Percentiles rank a stretch among this genome's conserved stretches.
Evolutionary conservation across 2,329 filamentous ascomycete species (phyloP).

Genomic region (Aureobasidium melanogenum): DNA sequence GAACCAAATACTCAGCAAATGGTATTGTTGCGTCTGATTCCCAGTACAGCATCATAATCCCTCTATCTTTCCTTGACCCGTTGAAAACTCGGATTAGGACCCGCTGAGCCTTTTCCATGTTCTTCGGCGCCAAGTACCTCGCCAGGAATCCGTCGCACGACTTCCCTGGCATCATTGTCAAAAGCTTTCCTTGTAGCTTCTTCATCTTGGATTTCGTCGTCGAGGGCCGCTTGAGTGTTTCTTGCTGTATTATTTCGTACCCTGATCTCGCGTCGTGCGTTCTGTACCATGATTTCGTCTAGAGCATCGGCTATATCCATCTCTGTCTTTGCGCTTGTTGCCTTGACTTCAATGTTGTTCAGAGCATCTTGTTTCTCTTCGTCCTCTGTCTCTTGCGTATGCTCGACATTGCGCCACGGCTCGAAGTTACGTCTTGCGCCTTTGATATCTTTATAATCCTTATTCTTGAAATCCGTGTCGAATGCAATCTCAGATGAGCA

Average conservation of each 20-base stretch:
- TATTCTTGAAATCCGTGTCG: background rate
- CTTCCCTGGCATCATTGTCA: background rate
- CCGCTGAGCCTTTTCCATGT: background rate
- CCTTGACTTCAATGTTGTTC: background rate
- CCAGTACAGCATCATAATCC: background rate
- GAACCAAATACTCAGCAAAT: too few species aligned
- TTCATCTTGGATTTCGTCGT: background rate
- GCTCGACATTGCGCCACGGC: background rate
- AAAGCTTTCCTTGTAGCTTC: background rate
- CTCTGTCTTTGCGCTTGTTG: constrained; percentile 88
- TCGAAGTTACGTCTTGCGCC: background rate
- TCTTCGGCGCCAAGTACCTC: background rate
- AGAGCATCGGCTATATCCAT: constrained; percentile 95
- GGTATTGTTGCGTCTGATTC: background rate
- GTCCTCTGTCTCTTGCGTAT: background rate
- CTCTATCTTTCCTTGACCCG: background rate
- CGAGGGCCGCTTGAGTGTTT: background rate
- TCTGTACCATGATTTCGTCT: constrained; percentile 86
- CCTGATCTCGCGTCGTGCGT: constrained; percentile 65
- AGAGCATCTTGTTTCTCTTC: background rate
- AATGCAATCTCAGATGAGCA: background rate
- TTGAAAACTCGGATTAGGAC: background rate
- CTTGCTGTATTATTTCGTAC: constrained; percentile 35
- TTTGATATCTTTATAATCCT: too few species aligned
- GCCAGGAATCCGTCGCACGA: background rate